Evolutionary conservation across 371 early-diverging fungal species (phyloP).

Genomic region (Circinella umbellata): DNA sequence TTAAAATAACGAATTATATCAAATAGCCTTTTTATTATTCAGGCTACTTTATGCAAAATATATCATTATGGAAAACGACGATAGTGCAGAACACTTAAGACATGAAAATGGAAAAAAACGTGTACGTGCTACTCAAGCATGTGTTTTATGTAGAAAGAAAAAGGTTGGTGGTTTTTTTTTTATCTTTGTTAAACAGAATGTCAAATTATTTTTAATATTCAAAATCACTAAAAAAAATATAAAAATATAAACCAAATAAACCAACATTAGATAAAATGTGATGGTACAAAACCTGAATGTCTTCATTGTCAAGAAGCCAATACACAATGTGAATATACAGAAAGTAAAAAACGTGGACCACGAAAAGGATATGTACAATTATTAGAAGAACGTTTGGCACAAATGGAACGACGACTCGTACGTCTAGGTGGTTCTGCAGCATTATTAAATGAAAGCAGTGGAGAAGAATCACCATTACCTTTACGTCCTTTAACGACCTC

Average conservation of each 20-base stretch:
- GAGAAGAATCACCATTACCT: not conserved
- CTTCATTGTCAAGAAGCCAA: conserved; percentile 74
- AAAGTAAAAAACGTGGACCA: conserved; percentile 82
- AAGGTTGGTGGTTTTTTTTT: conserved; percentile 52
- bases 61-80: conserved; percentile 6
- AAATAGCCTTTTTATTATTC: not conserved
- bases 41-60: conserved; percentile 4
- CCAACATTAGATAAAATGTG: conserved; percentile 68
- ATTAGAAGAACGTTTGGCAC: conserved; percentile 71
- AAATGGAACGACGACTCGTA: conserved; percentile 59
- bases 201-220: not conserved
- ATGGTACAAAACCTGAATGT: conserved; percentile 83
- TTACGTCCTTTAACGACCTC: not conserved
- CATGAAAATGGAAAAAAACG: conserved; percentile 45
- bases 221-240: no score
- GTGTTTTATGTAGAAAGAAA: conserved; percentile 79
- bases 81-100: not conserved
- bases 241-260: no score
- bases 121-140: conserved; percentile 81
- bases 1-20: not conserved
- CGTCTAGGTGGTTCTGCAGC: conserved; percentile 20
- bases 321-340: conserved; percentile 72
- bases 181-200: not conserved
- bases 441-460: conserved; percentile 10
- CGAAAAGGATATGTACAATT: conserved; percentile 80